phyloP scores from a whole-genome alignment of 2,329 filamentous ascomycete genomes.

The Zopfia rhizophila region DNA sequence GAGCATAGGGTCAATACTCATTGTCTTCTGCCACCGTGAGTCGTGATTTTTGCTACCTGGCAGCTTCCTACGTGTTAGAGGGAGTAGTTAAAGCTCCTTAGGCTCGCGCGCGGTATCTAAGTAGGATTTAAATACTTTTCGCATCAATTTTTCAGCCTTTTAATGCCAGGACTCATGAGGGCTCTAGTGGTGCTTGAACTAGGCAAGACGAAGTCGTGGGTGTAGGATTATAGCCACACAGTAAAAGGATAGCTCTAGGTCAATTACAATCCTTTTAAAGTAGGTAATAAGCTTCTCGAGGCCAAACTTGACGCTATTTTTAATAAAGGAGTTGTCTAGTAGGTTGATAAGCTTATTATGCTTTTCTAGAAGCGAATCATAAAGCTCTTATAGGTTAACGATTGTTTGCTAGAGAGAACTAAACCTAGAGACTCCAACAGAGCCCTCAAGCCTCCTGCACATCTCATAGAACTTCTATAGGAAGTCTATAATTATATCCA shows the following conservation, averaged over 20 bases:
- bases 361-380: too few relatives aligned
- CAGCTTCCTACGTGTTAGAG: conserved; percentile 2
- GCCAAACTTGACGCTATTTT: conserved; percentile 6
- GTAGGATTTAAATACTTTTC: conserved; percentile 7
- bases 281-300: conserved; percentile 18
- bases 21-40: background rate
- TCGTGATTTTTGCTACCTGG: conserved; percentile 3
- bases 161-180: conserved; percentile 4
- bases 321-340: too few relatives aligned
- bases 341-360: too few relatives aligned
- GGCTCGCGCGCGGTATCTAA: background rate
- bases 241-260: conserved; percentile 6
- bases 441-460: conserved; percentile 12
- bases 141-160: conserved; percentile 7
- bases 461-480: conserved; percentile 11
- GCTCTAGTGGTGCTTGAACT: conserved; percentile 14
- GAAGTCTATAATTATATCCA: conserved; percentile 12
- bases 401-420: conserved; percentile 19
- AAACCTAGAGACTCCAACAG: conserved; percentile 12
- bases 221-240: conserved; percentile 15
- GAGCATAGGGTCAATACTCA: conserved; percentile 11
- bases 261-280: conserved; percentile 14
- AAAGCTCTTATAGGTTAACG: conserved; percentile 14
- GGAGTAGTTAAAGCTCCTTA: background rate
- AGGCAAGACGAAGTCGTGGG: conserved; percentile 12